phyloP scores from a whole-genome alignment of 176 grass and related monocot species.

The Tillandsia leiboldiana region DNA sequence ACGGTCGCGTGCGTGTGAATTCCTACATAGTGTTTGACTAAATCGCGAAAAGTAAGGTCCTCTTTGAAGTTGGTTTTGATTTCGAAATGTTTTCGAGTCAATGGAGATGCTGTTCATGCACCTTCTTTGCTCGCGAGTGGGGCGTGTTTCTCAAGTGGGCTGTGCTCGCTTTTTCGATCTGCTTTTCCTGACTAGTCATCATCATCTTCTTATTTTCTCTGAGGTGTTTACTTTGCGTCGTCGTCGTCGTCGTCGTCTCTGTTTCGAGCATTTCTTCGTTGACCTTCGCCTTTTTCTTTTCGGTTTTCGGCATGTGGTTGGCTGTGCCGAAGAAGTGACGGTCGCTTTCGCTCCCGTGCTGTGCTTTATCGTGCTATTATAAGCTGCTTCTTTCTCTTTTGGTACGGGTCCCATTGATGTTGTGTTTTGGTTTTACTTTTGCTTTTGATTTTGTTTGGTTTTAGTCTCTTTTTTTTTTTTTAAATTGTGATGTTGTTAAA shows the following conservation, averaged over 20 bases:
- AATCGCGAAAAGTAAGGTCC: slow-evolving; percentile 36
- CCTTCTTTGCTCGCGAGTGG: background rate
- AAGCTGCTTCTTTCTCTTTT: no score
- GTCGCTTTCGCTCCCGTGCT: no score
- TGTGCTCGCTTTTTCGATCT: background rate
- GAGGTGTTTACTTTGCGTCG: background rate
- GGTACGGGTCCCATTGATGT: no score
- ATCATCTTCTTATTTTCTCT: background rate
- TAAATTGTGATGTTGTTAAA: no score
- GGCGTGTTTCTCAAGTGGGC: slow-evolving; percentile 1
- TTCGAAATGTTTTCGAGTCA: background rate
- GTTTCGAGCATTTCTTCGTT: background rate
- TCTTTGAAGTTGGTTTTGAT: background rate
- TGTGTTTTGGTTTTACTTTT: no score
- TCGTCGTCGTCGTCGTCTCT: background rate
- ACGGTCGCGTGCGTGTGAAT: slow-evolving; percentile 34
- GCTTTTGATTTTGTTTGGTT: no score
- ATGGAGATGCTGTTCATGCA: background rate
- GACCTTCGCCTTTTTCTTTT: no score
- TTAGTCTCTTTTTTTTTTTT: no score
- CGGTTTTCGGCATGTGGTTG: no score
- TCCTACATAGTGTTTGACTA: slow-evolving; percentile 57
- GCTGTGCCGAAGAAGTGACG: no score
- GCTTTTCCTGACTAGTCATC: background rate
- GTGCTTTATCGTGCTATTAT: no score